Base-by-base conservation (phyloP, 306 rosid species). In the Gleditsia sinensis region DNA sequence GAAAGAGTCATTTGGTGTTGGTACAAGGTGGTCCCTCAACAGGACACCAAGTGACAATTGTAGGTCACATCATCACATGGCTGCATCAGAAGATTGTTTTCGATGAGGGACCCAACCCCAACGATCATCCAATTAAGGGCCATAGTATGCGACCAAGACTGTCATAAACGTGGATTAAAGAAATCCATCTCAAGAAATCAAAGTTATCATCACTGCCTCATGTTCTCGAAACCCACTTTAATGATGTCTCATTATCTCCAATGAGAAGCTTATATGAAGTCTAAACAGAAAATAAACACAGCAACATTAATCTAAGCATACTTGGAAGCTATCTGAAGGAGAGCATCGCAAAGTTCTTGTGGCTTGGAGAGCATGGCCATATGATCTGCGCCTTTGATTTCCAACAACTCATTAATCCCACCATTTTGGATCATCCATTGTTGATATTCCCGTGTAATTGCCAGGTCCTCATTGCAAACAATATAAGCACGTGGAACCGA, bases 371-470 rank as follows among this genome's bases (percentile, higher is more conserved):
- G 13, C 88, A 87, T 84, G 17, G 82, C 6, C 91, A 84, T 84
- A 45, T 87, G 88, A 66, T 87, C 82, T 6, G 88, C 83, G 1
- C 77, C 96, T 16, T 81, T 62, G 72, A 90, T 85, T 81, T 86
- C 88, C 48, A 74, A 5, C 43, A 84, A 82, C 4, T 92, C 77
- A 58, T 63, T 20, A 21, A 81, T 36, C 0, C 66, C 86, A 19
- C 62, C 54, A 59, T 84, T 88, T 56, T 86, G 66, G 19, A 86
- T 80, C 96, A 84, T 86, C 92, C 90, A 84, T 2, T 1, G 74
- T 53, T 84, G 96, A 61, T 36, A 78, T 13, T 71, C 74, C 54
- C 23, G 19, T 0, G 90, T 21, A 62, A 82, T 67, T 16, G 0
- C 72, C 69, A 66, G 11, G 42, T 90, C 92, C 24, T 78, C 76